Conservation (phyloP, 495 filamentous ascomycete species). For the Hypoxylon intermedium region DNA sequence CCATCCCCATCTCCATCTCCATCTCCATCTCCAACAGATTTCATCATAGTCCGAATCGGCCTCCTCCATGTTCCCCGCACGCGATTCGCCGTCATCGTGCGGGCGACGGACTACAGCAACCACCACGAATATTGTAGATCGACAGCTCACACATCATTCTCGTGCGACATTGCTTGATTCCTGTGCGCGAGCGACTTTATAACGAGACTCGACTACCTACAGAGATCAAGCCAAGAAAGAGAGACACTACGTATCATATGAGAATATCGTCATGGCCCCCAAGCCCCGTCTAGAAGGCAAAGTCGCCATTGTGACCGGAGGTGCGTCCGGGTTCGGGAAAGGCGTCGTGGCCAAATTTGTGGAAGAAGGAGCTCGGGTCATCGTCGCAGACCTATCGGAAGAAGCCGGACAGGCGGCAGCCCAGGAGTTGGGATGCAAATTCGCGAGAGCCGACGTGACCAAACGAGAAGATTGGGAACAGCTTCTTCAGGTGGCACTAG, state of each 20-base stretch:
- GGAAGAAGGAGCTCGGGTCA: slow-evolving; percentile 64
- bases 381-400: slow-evolving; percentile 66
- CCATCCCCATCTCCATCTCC: slow-evolving; percentile 8
- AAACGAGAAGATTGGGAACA: slow-evolving; percentile 57
- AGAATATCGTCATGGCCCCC: slow-evolving; percentile 29
- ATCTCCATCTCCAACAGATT: slow-evolving; percentile 5
- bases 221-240: too few species aligned
- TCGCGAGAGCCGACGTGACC: slow-evolving; percentile 61
- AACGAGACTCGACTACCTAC: too few species aligned
- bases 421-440: slow-evolving; percentile 48
- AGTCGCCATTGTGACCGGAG: slow-evolving; percentile 61
- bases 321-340: slow-evolving; percentile 65
- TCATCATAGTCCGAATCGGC: slow-evolving; percentile 18
- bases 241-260: too few species aligned
- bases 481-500: slow-evolving; percentile 55
- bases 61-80: slow-evolving; percentile 31
- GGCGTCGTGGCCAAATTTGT: slow-evolving; percentile 64
- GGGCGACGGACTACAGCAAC: not conserved
- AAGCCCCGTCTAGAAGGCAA: slow-evolving; percentile 53
- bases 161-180: not conserved
- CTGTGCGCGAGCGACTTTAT: too few species aligned
- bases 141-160: not conserved
- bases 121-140: not conserved
- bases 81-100: slow-evolving; percentile 20
- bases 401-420: slow-evolving; percentile 55